Conservation (phyloP, 345 rosid species). For the Citrus inodora region DNA sequence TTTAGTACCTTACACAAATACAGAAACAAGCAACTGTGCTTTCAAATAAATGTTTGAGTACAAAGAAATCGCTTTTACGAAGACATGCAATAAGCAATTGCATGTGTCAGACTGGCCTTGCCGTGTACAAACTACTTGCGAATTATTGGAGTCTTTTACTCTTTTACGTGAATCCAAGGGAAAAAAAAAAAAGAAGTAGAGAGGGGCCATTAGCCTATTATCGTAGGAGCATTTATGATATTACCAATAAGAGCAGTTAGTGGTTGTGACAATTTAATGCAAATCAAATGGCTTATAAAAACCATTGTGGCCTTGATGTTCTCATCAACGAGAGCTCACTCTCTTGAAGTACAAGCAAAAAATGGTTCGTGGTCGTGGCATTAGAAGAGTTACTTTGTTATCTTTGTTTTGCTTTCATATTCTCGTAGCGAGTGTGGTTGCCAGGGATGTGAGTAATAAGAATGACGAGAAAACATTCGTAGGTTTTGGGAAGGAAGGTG, state of each 20-base stretch:
- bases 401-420: constrained; percentile 46
- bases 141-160: neutral
- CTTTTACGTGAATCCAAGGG: neutral
- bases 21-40: neutral
- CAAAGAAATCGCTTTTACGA: neutral
- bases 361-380: constrained; percentile 32
- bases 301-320: neutral
- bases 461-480: constrained; percentile 27
- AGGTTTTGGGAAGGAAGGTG: constrained; percentile 10
- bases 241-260: constrained; percentile 34
- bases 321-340: neutral
- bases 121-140: neutral
- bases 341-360: neutral
- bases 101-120: neutral
- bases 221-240: neutral
- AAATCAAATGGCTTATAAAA: constrained; percentile 20
- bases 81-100: neutral
- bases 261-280: constrained; percentile 42
- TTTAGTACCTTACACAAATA: neutral
- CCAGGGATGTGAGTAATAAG: constrained; percentile 25
- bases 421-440: constrained; percentile 37
- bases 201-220: neutral
- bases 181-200: neutral
- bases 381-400: constrained; percentile 25
- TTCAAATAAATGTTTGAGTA: neutral